Conservation (phyloP, 1,139 yeast genomes). For the Candida buenavistaensis region DNA sequence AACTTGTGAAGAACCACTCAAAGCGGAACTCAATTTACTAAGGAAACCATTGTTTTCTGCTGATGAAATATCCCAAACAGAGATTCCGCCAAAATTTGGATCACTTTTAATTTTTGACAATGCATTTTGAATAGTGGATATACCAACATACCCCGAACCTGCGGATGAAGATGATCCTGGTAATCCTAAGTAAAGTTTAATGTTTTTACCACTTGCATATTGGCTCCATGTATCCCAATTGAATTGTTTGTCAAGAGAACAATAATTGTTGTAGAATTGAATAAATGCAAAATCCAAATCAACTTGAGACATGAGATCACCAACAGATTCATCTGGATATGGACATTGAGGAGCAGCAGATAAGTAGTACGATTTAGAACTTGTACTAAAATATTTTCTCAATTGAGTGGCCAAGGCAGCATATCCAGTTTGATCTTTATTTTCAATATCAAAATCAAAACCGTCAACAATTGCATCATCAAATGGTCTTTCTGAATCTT, state of each 20-base stretch:
- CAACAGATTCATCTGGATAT: slow-evolving; percentile 78
- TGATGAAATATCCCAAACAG: slow-evolving; percentile 31
- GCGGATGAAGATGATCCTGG: slow-evolving; percentile 25
- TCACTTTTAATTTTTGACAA: slow-evolving; percentile 18
- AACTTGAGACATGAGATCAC: slow-evolving; percentile 58
- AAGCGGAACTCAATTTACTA: slow-evolving; percentile 8
- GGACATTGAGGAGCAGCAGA: slow-evolving; percentile 94
- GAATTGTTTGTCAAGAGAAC: slow-evolving; percentile 40
- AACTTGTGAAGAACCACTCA: slow-evolving; percentile 6
- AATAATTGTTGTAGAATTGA: slow-evolving; percentile 88
- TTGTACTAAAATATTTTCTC: slow-evolving; percentile 48
- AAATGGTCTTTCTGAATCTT: slow-evolving; percentile 64
- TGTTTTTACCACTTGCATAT: slow-evolving; percentile 22
- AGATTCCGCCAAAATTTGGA: slow-evolving; percentile 26
- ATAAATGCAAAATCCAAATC: slow-evolving; percentile 77
- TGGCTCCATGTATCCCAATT: slow-evolving; percentile 28
- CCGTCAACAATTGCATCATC: slow-evolving; percentile 45
- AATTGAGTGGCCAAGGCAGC: slow-evolving; percentile 59
- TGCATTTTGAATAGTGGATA: slow-evolving; percentile 15
- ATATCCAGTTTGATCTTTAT: slow-evolving; percentile 49
- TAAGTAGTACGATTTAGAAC: slow-evolving; percentile 64
- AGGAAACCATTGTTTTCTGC: slow-evolving; percentile 12
- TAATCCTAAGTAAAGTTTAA: slow-evolving; percentile 29
- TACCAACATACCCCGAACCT: slow-evolving; percentile 22
- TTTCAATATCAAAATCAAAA: slow-evolving; percentile 42